These are phyloP conservation scores for Parastagonospora avenae DNA, from an alignment of 2,329 filamentous ascomycete species.

Conservation along the genomic window DNA sequence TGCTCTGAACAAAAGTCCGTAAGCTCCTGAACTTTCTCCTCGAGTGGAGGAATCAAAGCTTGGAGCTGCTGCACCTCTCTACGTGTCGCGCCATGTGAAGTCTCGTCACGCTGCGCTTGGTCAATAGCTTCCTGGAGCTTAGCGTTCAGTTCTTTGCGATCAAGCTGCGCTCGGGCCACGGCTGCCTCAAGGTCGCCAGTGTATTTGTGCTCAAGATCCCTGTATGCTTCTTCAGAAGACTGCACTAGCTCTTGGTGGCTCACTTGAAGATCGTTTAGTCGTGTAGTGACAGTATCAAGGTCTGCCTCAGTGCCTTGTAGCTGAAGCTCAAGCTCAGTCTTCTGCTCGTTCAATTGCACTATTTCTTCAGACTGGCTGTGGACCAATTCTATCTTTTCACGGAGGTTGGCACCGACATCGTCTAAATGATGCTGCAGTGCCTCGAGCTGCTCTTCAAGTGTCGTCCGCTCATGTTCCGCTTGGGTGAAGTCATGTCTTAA, in stretches of 20 bases:
- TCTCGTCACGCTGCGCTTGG: slow-evolving; percentile 4
- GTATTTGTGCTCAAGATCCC: slow-evolving; percentile 21
- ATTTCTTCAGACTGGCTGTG: slow-evolving; percentile 27
- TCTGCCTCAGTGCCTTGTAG: slow-evolving; percentile 25
- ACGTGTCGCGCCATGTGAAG: slow-evolving; percentile 18
- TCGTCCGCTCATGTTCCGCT: slow-evolving; percentile 8
- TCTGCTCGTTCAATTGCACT: slow-evolving; percentile 20
- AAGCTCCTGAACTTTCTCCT: slow-evolving; percentile 31
- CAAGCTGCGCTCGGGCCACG: slow-evolving; percentile 14
- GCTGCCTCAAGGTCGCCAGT: slow-evolving; percentile 19
- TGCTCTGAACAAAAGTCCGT: slow-evolving; percentile 32
- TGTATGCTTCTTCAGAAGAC: slow-evolving; percentile 21
- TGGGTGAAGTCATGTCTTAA: slow-evolving; percentile 5
- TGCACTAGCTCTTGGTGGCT: slow-evolving; percentile 24
- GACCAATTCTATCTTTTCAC: slow-evolving; percentile 20
- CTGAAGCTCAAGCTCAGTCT: slow-evolving; percentile 21
- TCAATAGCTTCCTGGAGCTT: slow-evolving; percentile 22
- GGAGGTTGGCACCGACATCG: slow-evolving; percentile 27
- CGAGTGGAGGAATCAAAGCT: slow-evolving; percentile 19
- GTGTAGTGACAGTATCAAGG: slow-evolving; percentile 14
- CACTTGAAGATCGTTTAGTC: slow-evolving; percentile 23
- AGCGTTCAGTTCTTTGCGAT: slow-evolving; percentile 18
- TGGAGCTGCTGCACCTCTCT: slow-evolving; percentile 22
- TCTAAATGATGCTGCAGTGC: slow-evolving; percentile 36
- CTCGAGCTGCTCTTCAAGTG: slow-evolving; percentile 30